These are phyloP conservation scores for Licmophora abbreviata DNA, from an alignment of 108 stramenopile genomes.

Conservation along the genomic window DNA sequence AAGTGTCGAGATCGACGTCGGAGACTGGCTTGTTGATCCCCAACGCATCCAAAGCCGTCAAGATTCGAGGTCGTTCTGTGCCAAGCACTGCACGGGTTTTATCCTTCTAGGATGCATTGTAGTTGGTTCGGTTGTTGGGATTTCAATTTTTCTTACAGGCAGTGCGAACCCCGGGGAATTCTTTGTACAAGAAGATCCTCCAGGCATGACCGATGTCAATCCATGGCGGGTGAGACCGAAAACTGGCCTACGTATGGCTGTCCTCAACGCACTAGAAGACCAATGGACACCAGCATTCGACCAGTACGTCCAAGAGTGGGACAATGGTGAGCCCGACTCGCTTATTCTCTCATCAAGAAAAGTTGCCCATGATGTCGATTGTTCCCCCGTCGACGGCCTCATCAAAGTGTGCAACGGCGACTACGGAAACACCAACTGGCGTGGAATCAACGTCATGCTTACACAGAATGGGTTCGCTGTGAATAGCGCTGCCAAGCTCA, in stretches of 20 bases:
- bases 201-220: no score
- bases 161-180: no score
- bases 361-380: slow-evolving; percentile 10
- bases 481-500: slow-evolving; percentile 21
- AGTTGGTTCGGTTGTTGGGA: no score
- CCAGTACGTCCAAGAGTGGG: slow-evolving; percentile 20
- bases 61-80: no score
- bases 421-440: slow-evolving; percentile 47
- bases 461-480: slow-evolving; percentile 13
- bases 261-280: slow-evolving; percentile 19
- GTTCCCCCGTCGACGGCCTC: slow-evolving; percentile 3
- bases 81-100: no score
- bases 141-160: no score
- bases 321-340: slow-evolving; percentile 20
- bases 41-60: no score
- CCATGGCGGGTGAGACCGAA: no score
- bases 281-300: slow-evolving; percentile 21
- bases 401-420: slow-evolving; percentile 57
- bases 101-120: no score
- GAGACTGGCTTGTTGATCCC: no score
- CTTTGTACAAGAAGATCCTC: no score
- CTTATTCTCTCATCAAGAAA: slow-evolving; percentile 11
- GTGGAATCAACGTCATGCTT: slow-evolving; percentile 33
- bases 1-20: no score
- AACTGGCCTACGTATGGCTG: slow-evolving; percentile 13